Evolutionary conservation across 306 rosid genomes (phyloP), one percentile per base, ranked within the genome.

Genomic region (Dalbergia oliveri): DNA sequence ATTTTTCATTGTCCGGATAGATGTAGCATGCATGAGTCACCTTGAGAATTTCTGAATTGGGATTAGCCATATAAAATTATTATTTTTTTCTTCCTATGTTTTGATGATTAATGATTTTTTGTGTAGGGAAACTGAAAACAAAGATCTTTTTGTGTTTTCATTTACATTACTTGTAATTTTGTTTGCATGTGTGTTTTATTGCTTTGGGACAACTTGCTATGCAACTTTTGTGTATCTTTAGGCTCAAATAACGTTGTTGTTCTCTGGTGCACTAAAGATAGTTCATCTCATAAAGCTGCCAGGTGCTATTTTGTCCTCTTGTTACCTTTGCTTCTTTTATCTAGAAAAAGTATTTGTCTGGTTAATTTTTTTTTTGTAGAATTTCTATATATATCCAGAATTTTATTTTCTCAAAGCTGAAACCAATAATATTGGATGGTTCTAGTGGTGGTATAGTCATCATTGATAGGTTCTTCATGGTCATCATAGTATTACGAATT

Each of bases 1-100:
- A 19, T 4, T 4, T 11, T 10, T 54, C 18, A 54, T 18, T 72
- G 60, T 8, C 10, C 37, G 5, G 41, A 56, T 58, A 41, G 33
- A 39, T 35, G 8, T 54, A 69, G 51, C 12, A 69, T 6, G 66
- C 66, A 56, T 56, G 19, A n/a, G n/a, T 69, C 23, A 12, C 41
- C 6, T 47, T 61, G 59, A 62, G 51, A 63, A 64, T 50, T 51
- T 51, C 65, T 64, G 2, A 49, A 59, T 60, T 39, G n/a, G 39
- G 12, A 7, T 49, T 8, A 23, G 58, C 11, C 41, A 45, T 21
- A 67, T 23, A 68, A 12, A 43, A n/a, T n/a, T n/a, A n/a, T 10
- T 50, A 11, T 21, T 53, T 12, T 6, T 44, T 12, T 44, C 18
- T 3, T 18, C 53, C 9, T 41, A 34, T 43, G 7, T 43, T 66